These are phyloP conservation scores for Phallus indusiatus DNA, from an alignment of 768 basidiomycete genomes.

Conservation along the genomic window DNA sequence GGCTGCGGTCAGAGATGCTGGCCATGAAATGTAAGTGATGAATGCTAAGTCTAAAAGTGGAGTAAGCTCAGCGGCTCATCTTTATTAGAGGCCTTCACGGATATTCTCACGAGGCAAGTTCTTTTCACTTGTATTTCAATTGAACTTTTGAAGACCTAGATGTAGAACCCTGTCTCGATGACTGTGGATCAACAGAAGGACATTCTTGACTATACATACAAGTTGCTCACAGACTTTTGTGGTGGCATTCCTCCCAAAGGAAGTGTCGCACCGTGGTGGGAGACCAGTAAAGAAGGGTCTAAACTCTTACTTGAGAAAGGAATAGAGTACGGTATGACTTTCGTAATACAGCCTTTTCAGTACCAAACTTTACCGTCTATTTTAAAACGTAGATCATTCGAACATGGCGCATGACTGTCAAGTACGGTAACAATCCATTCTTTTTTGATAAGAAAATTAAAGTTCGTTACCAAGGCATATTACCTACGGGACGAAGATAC, in stretches of 20 bases:
- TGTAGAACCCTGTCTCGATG: constrained; percentile 51
- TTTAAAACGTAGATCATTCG: constrained; percentile 37
- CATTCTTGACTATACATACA: constrained; percentile 55
- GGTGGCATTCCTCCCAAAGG: constrained; percentile 49
- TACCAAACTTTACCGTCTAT: background rate
- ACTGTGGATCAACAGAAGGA: constrained; percentile 59
- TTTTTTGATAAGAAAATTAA: background rate
- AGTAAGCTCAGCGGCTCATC: background rate
- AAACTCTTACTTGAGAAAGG: constrained; percentile 59
- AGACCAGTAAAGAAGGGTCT: constrained; percentile 58
- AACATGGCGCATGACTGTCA: constrained; percentile 39
- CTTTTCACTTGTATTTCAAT: background rate
- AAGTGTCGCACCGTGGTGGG: constrained; percentile 75
- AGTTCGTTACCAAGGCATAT: constrained; percentile 38
- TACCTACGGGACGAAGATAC: constrained; percentile 58
- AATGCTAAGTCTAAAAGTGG: background rate
- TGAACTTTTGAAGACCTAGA: background rate
- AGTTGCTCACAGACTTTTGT: constrained; percentile 59
- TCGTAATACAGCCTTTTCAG: background rate
- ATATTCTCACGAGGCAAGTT: constrained; percentile 56
- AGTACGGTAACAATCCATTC: constrained; percentile 18
- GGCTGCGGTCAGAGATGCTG: constrained; percentile 9
- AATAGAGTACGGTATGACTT: constrained; percentile 53
- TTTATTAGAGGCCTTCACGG: constrained; percentile 49
- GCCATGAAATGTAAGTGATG: constrained; percentile 44